Base-by-base conservation (phyloP, 495 filamentous ascomycete genomes). In the Talaromyces proteolyticus region DNA sequence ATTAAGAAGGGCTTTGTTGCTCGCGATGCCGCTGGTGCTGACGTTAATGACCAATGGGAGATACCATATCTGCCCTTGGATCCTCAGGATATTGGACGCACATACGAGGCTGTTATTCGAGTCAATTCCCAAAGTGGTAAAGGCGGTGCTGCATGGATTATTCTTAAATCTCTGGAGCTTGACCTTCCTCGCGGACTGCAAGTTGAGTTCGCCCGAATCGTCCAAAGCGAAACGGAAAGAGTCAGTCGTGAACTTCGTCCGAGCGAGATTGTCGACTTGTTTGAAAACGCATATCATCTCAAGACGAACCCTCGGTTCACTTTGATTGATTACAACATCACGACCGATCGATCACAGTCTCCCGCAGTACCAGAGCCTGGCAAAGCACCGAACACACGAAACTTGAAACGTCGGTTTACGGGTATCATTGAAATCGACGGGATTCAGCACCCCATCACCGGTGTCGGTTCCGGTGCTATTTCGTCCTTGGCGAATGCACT, bases 71-170 rank as follows among this genome's bases (percentile, higher is more conserved):
- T 98, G 25, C 93, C 93, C 16, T 78, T 97, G 42, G 92, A 96
- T 60, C 92, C 91, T 2, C 77, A 87, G 56, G 91, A 96, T 69
- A 96, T 97, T 48, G 93, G 93, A 20, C 83, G 92, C 10, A 96
- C 86, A 23, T 96, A 96, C 76, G 91, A 96, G 69, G 92, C 92
- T 37, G 87, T 96, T 64, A 98, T 98, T 65, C 88, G 92, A 24
- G 93, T 97, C 76, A 98, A 97, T 69, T 92, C 87, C 19, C 93
- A 98, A 63, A 88, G 82, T 53, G 93, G 93, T 47, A 98, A 98
- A 71, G 93, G 91, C 48, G 93, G 93, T 55, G 86, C 89, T 51
- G 92, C 93, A 37, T 97, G 89, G 90, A 84, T 96, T 56, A 91
- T 98, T 63, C 82, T 89, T 61, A 86, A 87, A 42, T 81, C 83